Evolutionary conservation across 1,284 basidiomycete species (phyloP).

Genomic region (Thecaphora thlaspeos): DNA sequence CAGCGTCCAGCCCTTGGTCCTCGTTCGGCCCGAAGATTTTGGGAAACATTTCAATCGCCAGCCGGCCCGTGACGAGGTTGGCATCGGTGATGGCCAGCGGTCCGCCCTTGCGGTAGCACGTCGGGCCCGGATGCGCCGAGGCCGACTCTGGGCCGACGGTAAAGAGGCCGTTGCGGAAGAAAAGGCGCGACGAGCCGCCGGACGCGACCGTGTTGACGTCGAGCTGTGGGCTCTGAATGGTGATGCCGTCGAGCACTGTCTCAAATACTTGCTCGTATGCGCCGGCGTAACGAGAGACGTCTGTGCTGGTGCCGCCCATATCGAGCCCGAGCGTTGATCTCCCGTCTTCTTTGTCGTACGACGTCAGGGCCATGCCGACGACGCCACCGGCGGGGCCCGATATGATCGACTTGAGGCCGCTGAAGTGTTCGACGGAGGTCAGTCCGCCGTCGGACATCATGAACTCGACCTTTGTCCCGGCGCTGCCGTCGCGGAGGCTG

Average conservation of each 20-base stretch:
- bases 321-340: constrained; percentile 67
- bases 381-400: constrained; percentile 86
- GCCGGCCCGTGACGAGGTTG: constrained; percentile 52
- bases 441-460: constrained; percentile 67
- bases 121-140: constrained; percentile 53
- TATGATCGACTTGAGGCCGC: constrained; percentile 81
- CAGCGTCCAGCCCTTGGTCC: constrained; percentile 74
- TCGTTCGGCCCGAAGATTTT: constrained; percentile 85
- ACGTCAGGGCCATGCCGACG: constrained; percentile 80
- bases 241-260: constrained; percentile 84
- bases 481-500: constrained; percentile 63
- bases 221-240: constrained; percentile 78
- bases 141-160: constrained; percentile 54
- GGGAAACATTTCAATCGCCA: constrained; percentile 65
- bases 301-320: constrained; percentile 75
- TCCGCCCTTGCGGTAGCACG: constrained; percentile 56
- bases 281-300: constrained; percentile 83
- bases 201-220: constrained; percentile 58
- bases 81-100: constrained; percentile 56
- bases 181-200: constrained; percentile 51
- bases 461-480: constrained; percentile 55
- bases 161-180: constrained; percentile 56
- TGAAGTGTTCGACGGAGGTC: constrained; percentile 80
- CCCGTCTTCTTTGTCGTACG: constrained; percentile 70
- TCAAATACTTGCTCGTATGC: constrained; percentile 85